Base-by-base conservation (phyloP, 306 rosid species). In the Begonia fuchsioides region DNA sequence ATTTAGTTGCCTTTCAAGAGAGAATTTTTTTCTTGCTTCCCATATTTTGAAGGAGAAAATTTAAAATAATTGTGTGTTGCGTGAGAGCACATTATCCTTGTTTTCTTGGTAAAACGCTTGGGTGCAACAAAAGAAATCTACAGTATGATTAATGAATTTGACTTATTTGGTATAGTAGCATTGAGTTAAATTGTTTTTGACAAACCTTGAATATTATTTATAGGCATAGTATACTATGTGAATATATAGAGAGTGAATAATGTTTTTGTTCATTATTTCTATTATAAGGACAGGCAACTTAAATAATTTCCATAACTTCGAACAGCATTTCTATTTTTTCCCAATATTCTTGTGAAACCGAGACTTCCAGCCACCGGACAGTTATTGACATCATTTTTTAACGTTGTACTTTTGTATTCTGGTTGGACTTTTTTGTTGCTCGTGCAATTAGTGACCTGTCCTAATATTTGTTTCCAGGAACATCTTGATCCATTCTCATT, bases 401-500 rank as follows among this genome's bases (percentile, higher is more conserved):
- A 16, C n/a, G 9, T 5, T 18, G 58, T n/a, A 41, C 19, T 11
- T 43, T 54, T 10, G 16, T 53, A 9, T 53, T 14, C 6, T 17
- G 10, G 13, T 43, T 55, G n/a, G 43, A 43, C 19, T 19, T 44
- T 55, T 40, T 55, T 9, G 40, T 16, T 48, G 17, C 32, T 46
- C 44, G 54, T 26, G 57, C 39, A 13, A 7, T 19, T 18, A 15
- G 32, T 48, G 17, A 55, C 53, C 49, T 61, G 40, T 47, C 52
- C 59, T 60, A 32, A 13, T 20, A 47, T 58, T 57, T 50, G 44
- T 72, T 57, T 70, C 52, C 79, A 88, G 94, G 97, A 80, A 45
- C 67, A 79, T 53, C 80, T 57, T 17, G 97, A 88, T 65, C 95
- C 97, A 5, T 88, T 88, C 77, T 81, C 93, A 8, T 70, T 88